These are phyloP conservation scores for Brassica rapa DNA, from an alignment of 345 rosid genomes.

Conservation along the genomic window DNA sequence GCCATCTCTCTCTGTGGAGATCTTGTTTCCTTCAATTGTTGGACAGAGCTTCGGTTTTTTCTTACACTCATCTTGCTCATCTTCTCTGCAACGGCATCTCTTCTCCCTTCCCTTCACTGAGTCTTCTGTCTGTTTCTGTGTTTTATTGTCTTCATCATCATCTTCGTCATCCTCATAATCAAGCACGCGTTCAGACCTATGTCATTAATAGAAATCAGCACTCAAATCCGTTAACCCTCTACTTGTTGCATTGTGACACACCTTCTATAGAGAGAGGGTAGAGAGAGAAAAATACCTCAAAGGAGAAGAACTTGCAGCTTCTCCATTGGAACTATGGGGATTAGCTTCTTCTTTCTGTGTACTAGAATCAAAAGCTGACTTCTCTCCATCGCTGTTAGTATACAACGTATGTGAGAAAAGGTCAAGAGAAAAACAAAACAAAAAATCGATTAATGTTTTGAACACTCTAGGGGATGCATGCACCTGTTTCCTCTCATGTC, in stretches of 20 bases:
- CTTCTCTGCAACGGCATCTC: slow-evolving; percentile 50
- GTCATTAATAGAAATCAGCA: not conserved
- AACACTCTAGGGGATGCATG: not conserved
- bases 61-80: slow-evolving; percentile 46
- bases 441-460: not conserved
- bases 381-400: slow-evolving; percentile 49
- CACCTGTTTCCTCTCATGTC: slow-evolving; percentile 50
- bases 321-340: slow-evolving; percentile 51
- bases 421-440: not conserved
- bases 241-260: slow-evolving; percentile 15
- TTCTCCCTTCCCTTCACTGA: slow-evolving; percentile 51
- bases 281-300: slow-evolving; percentile 48
- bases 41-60: slow-evolving; percentile 66
- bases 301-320: slow-evolving; percentile 48
- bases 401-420: not conserved
- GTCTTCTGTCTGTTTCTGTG: not conserved
- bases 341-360: slow-evolving; percentile 48
- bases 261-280: slow-evolving; percentile 1
- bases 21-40: slow-evolving; percentile 46
- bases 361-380: slow-evolving; percentile 61
- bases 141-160: slow-evolving; percentile 51
- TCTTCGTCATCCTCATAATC: slow-evolving; percentile 91
- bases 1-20: slow-evolving; percentile 37
- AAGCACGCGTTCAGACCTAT: slow-evolving; percentile 64
- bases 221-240: slow-evolving; percentile 8